Evolutionary conservation across 176 grass and related monocot genomes (phyloP).

Genomic region (Aegilops bicornis): DNA sequence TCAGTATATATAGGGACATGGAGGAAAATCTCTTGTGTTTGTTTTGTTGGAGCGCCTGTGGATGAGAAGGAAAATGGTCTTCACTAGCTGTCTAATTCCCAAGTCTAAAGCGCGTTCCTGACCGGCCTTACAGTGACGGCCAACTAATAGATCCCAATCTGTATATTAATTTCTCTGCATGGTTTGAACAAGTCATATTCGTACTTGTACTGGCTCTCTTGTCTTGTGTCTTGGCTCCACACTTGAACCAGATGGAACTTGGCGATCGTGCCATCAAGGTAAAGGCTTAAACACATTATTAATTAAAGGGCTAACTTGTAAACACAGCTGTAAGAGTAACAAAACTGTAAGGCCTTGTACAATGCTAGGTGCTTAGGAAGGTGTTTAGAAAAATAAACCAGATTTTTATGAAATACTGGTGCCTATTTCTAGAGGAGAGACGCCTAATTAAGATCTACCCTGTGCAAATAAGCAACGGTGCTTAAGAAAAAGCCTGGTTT

Average conservation of each 20-base stretch:
- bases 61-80: neutral
- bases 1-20: neutral
- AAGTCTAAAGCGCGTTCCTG: neutral
- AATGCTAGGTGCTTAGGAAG: too few species aligned
- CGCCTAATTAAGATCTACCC: too few species aligned
- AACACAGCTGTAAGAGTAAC: neutral
- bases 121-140: neutral
- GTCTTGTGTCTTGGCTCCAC: neutral
- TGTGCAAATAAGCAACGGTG: too few species aligned
- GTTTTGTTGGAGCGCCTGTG: neutral
- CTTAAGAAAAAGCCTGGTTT: too few species aligned
- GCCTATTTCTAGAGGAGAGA: too few species aligned
- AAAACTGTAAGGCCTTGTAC: neutral
- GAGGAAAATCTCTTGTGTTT: neutral
- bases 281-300: neutral
- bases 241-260: neutral
- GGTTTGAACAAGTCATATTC: neutral
- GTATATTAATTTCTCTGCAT: neutral
- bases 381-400: too few species aligned
- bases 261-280: neutral
- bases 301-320: neutral
- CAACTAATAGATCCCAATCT: neutral
- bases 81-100: neutral
- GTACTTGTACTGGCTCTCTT: neutral
- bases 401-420: too few species aligned